Percentiles rank a stretch among this genome's conserved stretches.
Evolutionary conservation across 495 filamentous ascomycete genomes (phyloP).

Genomic region (Penicillium parvum): DNA sequence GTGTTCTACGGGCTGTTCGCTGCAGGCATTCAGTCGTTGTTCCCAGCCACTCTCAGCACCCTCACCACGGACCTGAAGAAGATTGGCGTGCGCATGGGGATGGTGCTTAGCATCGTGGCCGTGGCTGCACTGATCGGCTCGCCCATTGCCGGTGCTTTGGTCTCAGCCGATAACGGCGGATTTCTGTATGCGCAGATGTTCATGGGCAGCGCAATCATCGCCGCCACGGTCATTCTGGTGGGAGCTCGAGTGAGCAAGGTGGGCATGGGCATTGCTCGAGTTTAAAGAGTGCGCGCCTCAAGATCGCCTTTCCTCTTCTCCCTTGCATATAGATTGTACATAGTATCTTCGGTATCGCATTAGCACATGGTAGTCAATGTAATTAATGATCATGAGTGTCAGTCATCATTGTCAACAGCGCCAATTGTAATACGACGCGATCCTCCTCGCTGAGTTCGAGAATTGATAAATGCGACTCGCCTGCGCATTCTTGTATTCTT

Average conservation of each 20-base stretch:
- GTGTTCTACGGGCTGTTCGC: constrained; percentile 58
- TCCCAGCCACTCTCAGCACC: constrained; percentile 56
- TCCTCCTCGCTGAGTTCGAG: too few relatives aligned
- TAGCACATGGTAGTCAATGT: not conserved
- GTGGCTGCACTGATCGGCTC: constrained; percentile 71
- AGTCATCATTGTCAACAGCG: too few relatives aligned
- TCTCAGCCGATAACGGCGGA: constrained; percentile 43
- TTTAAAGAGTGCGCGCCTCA: too few relatives aligned
- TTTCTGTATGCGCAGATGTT: constrained; percentile 59
- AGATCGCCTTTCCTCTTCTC: too few relatives aligned
- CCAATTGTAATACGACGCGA: too few relatives aligned
- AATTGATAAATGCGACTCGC: too few relatives aligned
- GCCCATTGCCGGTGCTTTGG: constrained; percentile 65
- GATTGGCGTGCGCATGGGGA: constrained; percentile 69
- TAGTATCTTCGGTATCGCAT: not conserved
- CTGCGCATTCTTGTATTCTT: too few relatives aligned
- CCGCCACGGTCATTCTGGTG: constrained; percentile 43
- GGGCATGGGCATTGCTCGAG: constrained; percentile 27
- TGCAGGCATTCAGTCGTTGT: constrained; percentile 65
- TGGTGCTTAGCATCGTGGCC: constrained; percentile 71
- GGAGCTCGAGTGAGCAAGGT: constrained; percentile 45
- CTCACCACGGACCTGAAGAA: constrained; percentile 63
- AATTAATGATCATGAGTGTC: too few relatives aligned
- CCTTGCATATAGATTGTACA: constrained; percentile 8
- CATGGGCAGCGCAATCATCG: constrained; percentile 44